phyloP scores from a whole-genome alignment of 2,329 filamentous ascomycete genomes.

The Pseudogymnoascus sp. region DNA sequence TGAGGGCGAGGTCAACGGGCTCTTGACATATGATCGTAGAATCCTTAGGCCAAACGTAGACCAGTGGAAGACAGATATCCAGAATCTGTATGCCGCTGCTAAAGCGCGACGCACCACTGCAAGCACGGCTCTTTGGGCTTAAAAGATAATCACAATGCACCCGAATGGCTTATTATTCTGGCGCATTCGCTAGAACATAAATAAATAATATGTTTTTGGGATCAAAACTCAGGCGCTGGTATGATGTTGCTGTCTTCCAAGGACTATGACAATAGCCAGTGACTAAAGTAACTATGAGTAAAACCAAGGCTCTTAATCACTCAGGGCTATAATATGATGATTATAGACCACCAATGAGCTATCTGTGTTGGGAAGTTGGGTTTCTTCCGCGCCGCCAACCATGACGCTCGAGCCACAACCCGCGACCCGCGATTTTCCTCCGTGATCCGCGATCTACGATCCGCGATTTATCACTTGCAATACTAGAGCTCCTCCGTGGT shows the following conservation, averaged over 20 bases:
- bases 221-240: not conserved
- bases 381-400: not conserved
- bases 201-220: not conserved
- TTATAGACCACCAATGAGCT: not conserved
- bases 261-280: not conserved
- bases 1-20: constrained; percentile 66
- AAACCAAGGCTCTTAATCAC: not conserved
- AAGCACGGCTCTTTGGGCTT: not conserved
- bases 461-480: constrained; percentile 1
- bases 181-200: not conserved
- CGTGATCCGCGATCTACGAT: not conserved
- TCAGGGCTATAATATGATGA: not conserved
- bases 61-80: constrained; percentile 56
- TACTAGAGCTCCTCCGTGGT: not conserved
- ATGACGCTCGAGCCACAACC: not conserved
- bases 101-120: constrained; percentile 13
- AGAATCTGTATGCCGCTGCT: constrained; percentile 52
- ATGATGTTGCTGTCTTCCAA: not conserved
- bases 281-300: not conserved
- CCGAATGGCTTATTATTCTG: not conserved
- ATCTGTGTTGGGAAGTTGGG: not conserved
- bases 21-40: constrained; percentile 62
- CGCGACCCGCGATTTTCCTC: not conserved
- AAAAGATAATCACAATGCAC: not conserved
- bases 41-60: constrained; percentile 47